Base-by-base conservation (phyloP, 2,329 filamentous ascomycete genomes). In the Neonectria hederae region DNA sequence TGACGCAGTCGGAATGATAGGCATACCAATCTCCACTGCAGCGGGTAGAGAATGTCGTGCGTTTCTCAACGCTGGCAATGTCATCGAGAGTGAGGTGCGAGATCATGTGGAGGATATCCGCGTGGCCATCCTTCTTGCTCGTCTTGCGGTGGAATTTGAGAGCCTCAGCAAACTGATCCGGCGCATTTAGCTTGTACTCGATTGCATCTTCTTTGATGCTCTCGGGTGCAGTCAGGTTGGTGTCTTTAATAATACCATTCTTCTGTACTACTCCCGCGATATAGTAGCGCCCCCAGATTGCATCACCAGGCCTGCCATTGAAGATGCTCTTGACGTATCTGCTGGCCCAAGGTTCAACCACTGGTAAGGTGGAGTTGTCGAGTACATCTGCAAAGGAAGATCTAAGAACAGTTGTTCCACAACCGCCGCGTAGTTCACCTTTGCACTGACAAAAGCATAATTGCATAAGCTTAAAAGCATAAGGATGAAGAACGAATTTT, bases 231-330 rank as follows among this genome's bases (percentile, higher is more conserved):
- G 19, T 48, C 5, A 35, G 10, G 8, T 32, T 46, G 9, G 40
- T 21, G 19, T 9, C n/a, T n/a, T 48, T n/a, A 17, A 56, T 9
- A 10, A 35, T 14, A 7, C 42, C 42, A 26, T 56, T n/a, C 4
- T 48, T 3, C 6, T 51, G 21, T 14, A 17, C 40, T n/a, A n/a
- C 26, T 9, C 43, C 54, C 2, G 6, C 3, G 5, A 49, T 52
- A 13, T 59, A 46, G 13, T 52, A 59, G n/a, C 56, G 46, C 9
- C 22, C 56, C 56, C 32, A 59, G 4, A 59, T 22, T 17, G 56
- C 56, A n/a, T 59, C 56, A 24, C 56, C 56, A 17, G n/a, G 32
- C n/a, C 56, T 51, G 14, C 19, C 17, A 14, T 59, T 35, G 9
- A 17, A 8, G 8, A 53, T 52, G 17, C 35, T 4, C 24, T 30